Conservation (phyloP, 257 asterid genomes). For the Dorcoceras hygrometricum region DNA sequence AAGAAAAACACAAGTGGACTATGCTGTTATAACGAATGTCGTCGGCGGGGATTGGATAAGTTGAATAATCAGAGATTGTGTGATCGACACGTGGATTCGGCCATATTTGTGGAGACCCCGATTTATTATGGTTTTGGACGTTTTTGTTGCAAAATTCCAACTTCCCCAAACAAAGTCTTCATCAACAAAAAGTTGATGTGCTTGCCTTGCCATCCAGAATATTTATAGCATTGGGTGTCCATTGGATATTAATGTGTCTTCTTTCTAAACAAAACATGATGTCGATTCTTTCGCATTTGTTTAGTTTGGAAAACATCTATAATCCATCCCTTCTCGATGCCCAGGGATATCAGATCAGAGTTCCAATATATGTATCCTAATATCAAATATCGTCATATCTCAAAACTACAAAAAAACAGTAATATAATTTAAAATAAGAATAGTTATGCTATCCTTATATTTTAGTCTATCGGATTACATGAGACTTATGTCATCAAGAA, state of each 20-base stretch:
- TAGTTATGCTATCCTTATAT: too few species aligned
- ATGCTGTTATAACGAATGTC: neutral
- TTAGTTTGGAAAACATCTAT: neutral
- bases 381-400: too few species aligned
- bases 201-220: neutral
- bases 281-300: too few species aligned
- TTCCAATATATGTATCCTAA: too few species aligned
- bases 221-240: neutral
- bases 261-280: too few species aligned
- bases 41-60: neutral
- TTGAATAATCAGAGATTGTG: too few species aligned
- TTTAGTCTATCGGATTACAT: too few species aligned
- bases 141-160: neutral
- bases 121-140: neutral
- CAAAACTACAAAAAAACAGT: too few species aligned
- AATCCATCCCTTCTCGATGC: too few species aligned
- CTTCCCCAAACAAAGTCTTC: neutral
- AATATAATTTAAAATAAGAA: too few species aligned
- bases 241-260: neutral
- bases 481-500: too few species aligned
- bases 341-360: too few species aligned
- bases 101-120: neutral
- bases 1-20: neutral
- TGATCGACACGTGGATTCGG: neutral
- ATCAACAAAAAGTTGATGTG: neutral